Evolutionary conservation across 1,284 basidiomycete genomes (phyloP).

Genomic region (Apiotrichum laibachii): DNA sequence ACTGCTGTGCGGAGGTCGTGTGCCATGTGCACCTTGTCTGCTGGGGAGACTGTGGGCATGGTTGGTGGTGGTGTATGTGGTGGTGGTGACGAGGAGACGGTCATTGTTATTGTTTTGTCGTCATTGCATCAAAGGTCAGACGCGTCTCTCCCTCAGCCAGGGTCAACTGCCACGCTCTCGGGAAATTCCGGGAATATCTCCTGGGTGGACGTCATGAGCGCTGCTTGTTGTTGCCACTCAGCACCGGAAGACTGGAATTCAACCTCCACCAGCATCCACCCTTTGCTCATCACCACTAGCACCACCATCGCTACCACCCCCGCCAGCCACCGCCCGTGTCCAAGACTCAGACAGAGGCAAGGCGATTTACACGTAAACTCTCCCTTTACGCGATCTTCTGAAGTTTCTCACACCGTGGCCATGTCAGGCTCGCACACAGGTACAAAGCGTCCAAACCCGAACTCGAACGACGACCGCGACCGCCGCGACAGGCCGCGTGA

Average conservation of each 20-base stretch:
- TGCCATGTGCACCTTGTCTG: constrained; percentile 40
- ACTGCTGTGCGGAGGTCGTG: constrained; percentile 45
- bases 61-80: not conserved
- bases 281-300: not conserved
- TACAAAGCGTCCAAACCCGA: constrained; percentile 12
- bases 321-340: not conserved
- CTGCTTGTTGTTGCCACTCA: too few species aligned
- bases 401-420: constrained; percentile 22
- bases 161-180: not conserved
- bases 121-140: not conserved
- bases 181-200: not conserved
- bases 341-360: not conserved
- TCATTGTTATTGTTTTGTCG: constrained; percentile 5
- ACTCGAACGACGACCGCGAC: constrained; percentile 37
- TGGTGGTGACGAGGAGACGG: not conserved
- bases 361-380: constrained; percentile 14
- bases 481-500: constrained; percentile 63
- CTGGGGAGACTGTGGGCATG: constrained; percentile 10
- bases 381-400: not conserved
- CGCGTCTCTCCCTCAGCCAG: not conserved
- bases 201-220: too few species aligned
- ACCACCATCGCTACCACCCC: too few species aligned
- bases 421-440: constrained; percentile 12
- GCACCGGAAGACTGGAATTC: too few species aligned
- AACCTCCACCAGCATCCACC: not conserved